These are phyloP conservation scores for Venturia pyrina DNA, from an alignment of 2,329 filamentous ascomycete species.

Conservation along the genomic window DNA sequence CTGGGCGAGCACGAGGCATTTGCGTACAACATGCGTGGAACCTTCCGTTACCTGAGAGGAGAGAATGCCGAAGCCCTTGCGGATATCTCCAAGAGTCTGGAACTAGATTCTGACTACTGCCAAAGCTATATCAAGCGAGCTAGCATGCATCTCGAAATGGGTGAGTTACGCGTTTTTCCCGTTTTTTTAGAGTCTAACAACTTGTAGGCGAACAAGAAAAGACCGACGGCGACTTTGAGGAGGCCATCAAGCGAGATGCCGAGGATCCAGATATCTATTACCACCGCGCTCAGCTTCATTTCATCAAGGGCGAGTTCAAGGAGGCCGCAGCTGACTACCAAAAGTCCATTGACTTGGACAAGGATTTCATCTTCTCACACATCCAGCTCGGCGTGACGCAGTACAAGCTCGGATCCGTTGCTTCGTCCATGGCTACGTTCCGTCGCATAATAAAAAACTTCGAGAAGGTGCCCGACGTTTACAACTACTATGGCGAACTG, in stretches of 20 bases:
- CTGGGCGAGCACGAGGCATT: slow-evolving; percentile 78
- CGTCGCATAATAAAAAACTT: slow-evolving; percentile 97
- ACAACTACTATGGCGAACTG: slow-evolving; percentile 99
- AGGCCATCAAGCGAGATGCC: slow-evolving; percentile 73
- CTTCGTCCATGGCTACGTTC: slow-evolving; percentile 98
- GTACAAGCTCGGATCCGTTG: slow-evolving; percentile 98
- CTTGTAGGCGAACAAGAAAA: slow-evolving; percentile 65
- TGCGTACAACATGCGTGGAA: slow-evolving; percentile 93
- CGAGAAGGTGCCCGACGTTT: slow-evolving; percentile 89
- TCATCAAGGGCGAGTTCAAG: slow-evolving; percentile 88
- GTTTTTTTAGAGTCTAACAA: slow-evolving; percentile 21
- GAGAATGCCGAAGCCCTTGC: slow-evolving; percentile 73
- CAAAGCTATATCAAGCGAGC: slow-evolving; percentile 99
- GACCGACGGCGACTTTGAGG: slow-evolving; percentile 78
- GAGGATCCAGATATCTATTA: slow-evolving; percentile 97
- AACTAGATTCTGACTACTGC: slow-evolving; percentile 76
- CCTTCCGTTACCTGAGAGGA: slow-evolving; percentile 85
- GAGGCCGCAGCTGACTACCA: slow-evolving; percentile 98
- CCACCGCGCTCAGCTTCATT: slow-evolving; percentile 95
- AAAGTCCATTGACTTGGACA: slow-evolving; percentile 95
- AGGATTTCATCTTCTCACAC: slow-evolving; percentile 96
- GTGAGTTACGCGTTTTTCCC: slow-evolving; percentile 35
- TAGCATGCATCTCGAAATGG: slow-evolving; percentile 93
- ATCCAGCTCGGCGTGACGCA: slow-evolving; percentile 98
- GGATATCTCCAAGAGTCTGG: slow-evolving; percentile 87